phyloP scores from a whole-genome alignment of 805 yeast species.

The Henningerozyma blattae region DNA sequence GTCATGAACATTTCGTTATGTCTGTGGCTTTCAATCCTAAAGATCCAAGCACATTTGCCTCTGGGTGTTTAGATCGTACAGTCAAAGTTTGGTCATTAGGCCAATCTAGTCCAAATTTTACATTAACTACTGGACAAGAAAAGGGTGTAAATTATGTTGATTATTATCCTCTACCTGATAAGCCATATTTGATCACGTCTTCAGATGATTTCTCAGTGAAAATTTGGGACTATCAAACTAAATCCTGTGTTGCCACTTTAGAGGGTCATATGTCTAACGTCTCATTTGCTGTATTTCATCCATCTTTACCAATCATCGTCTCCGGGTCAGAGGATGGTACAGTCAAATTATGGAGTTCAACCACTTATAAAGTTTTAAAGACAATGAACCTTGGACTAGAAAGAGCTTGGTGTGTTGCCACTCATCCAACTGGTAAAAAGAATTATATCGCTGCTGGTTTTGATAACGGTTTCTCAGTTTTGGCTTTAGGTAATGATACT shows the following conservation, averaged over 20 bases:
- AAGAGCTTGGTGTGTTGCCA: slow-evolving; percentile 91
- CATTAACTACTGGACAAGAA: slow-evolving; percentile 79
- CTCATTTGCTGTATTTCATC: slow-evolving; percentile 94
- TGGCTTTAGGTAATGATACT: slow-evolving; percentile 86
- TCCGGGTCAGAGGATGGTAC: slow-evolving; percentile 97
- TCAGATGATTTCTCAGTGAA: slow-evolving; percentile 85
- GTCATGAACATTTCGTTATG: slow-evolving; percentile 94
- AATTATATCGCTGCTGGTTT: slow-evolving; percentile 85
- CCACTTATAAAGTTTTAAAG: slow-evolving; percentile 87
- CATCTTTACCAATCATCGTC: slow-evolving; percentile 87
- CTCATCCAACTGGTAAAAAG: slow-evolving; percentile 50
- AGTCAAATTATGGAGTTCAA: slow-evolving; percentile 87
- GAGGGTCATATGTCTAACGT: slow-evolving; percentile 93
- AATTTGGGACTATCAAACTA: slow-evolving; percentile 96
- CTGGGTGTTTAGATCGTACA: slow-evolving; percentile 92
- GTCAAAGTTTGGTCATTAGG: slow-evolving; percentile 96
- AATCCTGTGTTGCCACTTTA: slow-evolving; percentile 85
- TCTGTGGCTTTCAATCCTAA: slow-evolving; percentile 91
- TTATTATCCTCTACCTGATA: slow-evolving; percentile 93
- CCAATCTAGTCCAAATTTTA: slow-evolving; percentile 77
- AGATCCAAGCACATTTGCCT: slow-evolving; percentile 94
- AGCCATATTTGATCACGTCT: slow-evolving; percentile 86
- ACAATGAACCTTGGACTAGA: slow-evolving; percentile 84
- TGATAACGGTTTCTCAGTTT: slow-evolving; percentile 85
- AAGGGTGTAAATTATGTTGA: slow-evolving; percentile 95